Evolutionary conservation across 2,329 filamentous ascomycete genomes (phyloP), one percentile per base, ranked within the genome.

Genomic region (Penicillium sp.): DNA sequence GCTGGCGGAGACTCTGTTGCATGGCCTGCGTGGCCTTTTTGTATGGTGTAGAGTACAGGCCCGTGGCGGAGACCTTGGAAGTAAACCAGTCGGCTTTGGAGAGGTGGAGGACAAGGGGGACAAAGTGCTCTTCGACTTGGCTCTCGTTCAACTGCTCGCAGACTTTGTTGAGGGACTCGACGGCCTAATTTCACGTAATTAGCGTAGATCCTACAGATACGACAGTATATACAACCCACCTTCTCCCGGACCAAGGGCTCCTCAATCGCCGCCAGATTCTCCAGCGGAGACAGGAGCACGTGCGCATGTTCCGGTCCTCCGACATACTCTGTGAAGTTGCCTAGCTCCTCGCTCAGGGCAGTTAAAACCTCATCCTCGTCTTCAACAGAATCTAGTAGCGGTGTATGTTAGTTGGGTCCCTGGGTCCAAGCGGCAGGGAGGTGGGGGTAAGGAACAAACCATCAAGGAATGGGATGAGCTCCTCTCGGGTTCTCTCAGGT

Each of bases 51-150:
- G 89, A 94, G 79, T 93, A 99, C 58, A 99, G 87, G 58, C 94
- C 94, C 61, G 93, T 96, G 58, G 93, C 94, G 29, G 94, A 99
- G 61, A 99, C 94, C 79, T 97, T 99, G 61, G 94, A 97, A 52
- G 94, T 99, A 76, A 99, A 99, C 94, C 94, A 99, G 78, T 99
- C 94, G 76, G 94, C 94, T 83, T 97, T 99, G 61, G 94, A 95
- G 57, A 99, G 89, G 70, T 94, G 90, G 69, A 95, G 85, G 54
- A 92, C 92, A 69, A 99, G 87, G 57, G 94, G 94, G 65, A 99
- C 93, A 78, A 97, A 97, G 76, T 92, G 89, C 68, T 96, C 90
- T 80, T 99, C 94, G 70, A 97, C 87, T 79, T 99, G 94, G 74
- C 90, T 84, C 65, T 90, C 80, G 46, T 91, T 95, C 51, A 99